Evolutionary conservation across 2,329 filamentous ascomycete species (phyloP), one percentile per base, ranked within the genome.

Genomic region (Thelonectria blattea): DNA sequence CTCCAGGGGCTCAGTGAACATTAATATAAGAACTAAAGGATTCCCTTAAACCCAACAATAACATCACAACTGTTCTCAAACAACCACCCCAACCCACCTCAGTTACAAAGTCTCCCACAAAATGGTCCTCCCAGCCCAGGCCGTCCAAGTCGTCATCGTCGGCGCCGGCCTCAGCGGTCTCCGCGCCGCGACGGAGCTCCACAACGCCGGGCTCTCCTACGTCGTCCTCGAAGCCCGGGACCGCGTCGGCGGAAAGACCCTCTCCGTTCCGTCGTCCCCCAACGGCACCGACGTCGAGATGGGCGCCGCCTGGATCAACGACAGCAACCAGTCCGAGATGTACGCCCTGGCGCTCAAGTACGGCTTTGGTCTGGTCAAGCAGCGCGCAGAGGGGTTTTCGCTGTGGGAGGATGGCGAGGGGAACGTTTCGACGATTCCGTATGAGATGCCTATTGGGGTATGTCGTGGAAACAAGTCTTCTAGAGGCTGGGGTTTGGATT

Each of bases 291-390:
- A 58, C 8, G 12, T 37, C 34, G 59, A 61, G 15, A 10, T 54
- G 11, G 59, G 59, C 2, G 59, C 59, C 1, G 49, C 53, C 14
- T 61, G 59, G 59, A 37, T 61, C 9, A 58, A 61, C 22, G 45
- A 61, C 37, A 50, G 48, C 18, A 61, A 58, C 18, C 59, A 61
- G 43, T 61, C 54, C 11, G 42, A 47, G 8, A 54, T 54, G 27
- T 54, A 24, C 22, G 42, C 30, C 10, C 14, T 54, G 27, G 27
- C 52, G 9, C 12, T 37, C 5, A 54, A 54, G 17, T 54, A 37
- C n/a, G 52, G 52, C 5, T 54, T 54, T 27, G 42, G 46, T 47
- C 52, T 54, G 14, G 15, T 54, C 0, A 2, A 37, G 20, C 41
- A 54, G 42, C 24, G 52, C 5, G 6, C 42, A 2, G 52, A 54